Conservation (phyloP, 495 filamentous ascomycete species). For the Chaetomium tenue region DNA sequence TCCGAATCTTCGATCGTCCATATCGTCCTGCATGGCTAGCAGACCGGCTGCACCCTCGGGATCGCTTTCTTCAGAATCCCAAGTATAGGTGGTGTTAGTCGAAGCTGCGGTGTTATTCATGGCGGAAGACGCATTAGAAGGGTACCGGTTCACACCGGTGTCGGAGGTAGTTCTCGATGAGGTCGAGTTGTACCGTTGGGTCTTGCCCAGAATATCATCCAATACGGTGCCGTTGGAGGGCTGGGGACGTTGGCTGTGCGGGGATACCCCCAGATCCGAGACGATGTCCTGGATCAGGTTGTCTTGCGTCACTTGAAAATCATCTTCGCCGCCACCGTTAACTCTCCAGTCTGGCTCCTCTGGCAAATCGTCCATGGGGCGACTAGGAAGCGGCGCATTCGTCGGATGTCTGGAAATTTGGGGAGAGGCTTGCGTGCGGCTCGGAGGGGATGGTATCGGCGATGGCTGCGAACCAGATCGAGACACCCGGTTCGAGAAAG, state of each 20-base stretch:
- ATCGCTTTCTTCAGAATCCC: conserved; percentile 70
- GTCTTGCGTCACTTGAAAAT: conserved; percentile 47
- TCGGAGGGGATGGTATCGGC: conserved; percentile 42
- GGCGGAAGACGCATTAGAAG: conserved; percentile 50
- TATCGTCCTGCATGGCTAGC: conserved; percentile 78
- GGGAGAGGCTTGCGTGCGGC: conserved; percentile 31
- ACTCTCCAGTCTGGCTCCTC: conserved; percentile 42
- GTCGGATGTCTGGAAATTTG: conserved; percentile 53
- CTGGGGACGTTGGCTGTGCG: conserved; percentile 34
- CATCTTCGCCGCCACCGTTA: conserved; percentile 32
- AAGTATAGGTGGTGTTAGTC: conserved; percentile 38
- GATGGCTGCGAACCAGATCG: conserved; percentile 47
- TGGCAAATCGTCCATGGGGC: conserved; percentile 46
- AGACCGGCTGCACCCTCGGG: conserved; percentile 85
- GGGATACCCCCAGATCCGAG: conserved; percentile 44
- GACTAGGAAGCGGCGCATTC: conserved; percentile 53
- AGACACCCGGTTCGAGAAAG: conserved; percentile 41
- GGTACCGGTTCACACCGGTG: conserved; percentile 40
- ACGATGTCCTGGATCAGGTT: conserved; percentile 56
- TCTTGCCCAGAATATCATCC: conserved; percentile 44
- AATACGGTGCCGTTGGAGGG: conserved; percentile 40
- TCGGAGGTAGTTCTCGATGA: conserved; percentile 43
- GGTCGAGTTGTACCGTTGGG: conserved; percentile 51
- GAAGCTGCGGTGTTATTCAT: conserved; percentile 33
- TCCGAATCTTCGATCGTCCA: conserved; percentile 70